phyloP scores from a whole-genome alignment of 1,284 basidiomycete genomes.

The Hymenochaete sp. region DNA sequence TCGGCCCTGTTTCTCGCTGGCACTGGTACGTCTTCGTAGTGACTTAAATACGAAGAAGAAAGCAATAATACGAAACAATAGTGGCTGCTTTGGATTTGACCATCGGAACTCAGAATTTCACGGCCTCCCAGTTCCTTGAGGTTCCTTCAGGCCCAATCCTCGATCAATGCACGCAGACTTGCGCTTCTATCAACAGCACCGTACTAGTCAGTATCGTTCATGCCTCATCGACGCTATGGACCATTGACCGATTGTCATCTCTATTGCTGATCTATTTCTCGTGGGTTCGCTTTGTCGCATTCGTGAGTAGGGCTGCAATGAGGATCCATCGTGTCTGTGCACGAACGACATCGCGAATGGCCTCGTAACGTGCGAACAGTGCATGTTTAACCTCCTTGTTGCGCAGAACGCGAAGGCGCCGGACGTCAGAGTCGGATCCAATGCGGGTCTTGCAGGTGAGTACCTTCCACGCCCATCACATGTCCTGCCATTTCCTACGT shows the following conservation, averaged over 20 bases:
- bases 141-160: slow-evolving; percentile 29
- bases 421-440: slow-evolving; percentile 48
- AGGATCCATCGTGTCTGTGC: slow-evolving; percentile 44
- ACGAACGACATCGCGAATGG: slow-evolving; percentile 28
- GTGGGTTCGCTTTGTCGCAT: too few species aligned
- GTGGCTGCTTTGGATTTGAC: background rate
- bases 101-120: slow-evolving; percentile 34
- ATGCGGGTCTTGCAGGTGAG: slow-evolving; percentile 43
- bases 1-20: slow-evolving; percentile 35
- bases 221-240: background rate
- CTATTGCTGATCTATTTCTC: background rate
- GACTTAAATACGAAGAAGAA: background rate
- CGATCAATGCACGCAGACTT: slow-evolving; percentile 37
- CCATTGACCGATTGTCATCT: background rate
- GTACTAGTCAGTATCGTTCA: slow-evolving; percentile 31
- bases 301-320: slow-evolving; percentile 23
- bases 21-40: slow-evolving; percentile 34
- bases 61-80: background rate
- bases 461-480: slow-evolving; percentile 11
- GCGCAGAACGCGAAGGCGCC: slow-evolving; percentile 36
- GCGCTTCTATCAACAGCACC: slow-evolving; percentile 29
- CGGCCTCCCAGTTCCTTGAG: slow-evolving; percentile 37
- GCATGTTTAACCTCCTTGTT: slow-evolving; percentile 51
- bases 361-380: slow-evolving; percentile 49
- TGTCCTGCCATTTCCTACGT: background rate